These are phyloP conservation scores for Cladosporium cucumerinum DNA, from an alignment of 2,329 filamentous ascomycete species.

Conservation along the genomic window DNA sequence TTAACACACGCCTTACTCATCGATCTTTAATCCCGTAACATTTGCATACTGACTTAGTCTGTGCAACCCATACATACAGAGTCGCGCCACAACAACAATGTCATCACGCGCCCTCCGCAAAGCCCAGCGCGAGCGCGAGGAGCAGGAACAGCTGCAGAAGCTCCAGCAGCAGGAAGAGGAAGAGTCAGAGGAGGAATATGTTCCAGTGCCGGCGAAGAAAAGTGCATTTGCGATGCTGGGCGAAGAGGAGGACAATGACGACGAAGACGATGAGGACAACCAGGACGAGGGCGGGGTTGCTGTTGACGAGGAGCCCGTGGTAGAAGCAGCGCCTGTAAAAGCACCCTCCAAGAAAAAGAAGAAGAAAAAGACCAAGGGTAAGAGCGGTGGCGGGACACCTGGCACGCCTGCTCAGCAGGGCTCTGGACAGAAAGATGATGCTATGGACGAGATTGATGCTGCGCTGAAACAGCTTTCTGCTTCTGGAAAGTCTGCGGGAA, in stretches of 20 bases:
- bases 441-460: conserved; percentile 63
- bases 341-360: conserved; percentile 45
- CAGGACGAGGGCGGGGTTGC: conserved; percentile 28
- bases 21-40: not conserved
- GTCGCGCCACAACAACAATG: conserved; percentile 37
- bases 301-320: conserved; percentile 25
- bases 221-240: conserved; percentile 48
- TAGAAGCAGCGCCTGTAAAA: conserved; percentile 32
- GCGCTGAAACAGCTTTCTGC: conserved; percentile 58
- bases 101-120: conserved; percentile 64
- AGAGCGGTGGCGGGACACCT: conserved; percentile 37
- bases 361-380: conserved; percentile 62
- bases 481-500: conserved; percentile 26
- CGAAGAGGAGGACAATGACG: conserved; percentile 38
- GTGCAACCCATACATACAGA: not conserved
- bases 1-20: not conserved
- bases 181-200: conserved; percentile 39
- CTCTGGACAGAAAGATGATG: conserved; percentile 17
- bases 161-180: conserved; percentile 35
- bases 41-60: not conserved
- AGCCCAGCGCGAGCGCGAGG: conserved; percentile 60
- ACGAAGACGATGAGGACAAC: conserved; percentile 30
- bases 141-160: conserved; percentile 48
- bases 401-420: conserved; percentile 23
- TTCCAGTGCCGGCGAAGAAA: conserved; percentile 31